These are phyloP conservation scores for Phytophthora quininea DNA, from an alignment of 352 stramenopile species.

Conservation along the genomic window DNA sequence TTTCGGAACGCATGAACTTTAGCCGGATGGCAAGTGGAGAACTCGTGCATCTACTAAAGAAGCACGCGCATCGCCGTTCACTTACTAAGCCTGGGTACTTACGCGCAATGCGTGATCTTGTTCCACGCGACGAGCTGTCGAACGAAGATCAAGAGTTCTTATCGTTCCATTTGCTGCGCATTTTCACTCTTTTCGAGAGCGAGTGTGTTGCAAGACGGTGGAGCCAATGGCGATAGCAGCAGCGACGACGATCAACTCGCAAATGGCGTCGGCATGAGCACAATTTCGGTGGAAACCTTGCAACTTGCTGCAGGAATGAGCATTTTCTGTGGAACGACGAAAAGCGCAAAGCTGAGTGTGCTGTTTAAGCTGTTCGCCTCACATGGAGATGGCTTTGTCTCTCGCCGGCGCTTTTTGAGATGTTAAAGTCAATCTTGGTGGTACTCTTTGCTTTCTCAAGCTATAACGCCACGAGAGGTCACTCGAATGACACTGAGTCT, in stretches of 20 bases:
- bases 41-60: slow-evolving; percentile 75
- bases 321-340: slow-evolving; percentile 94
- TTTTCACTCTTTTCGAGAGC: slow-evolving; percentile 85
- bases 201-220: slow-evolving; percentile 56
- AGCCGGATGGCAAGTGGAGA: slow-evolving; percentile 68
- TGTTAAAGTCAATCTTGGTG: slow-evolving; percentile 82
- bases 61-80: slow-evolving; percentile 65
- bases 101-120: slow-evolving; percentile 76
- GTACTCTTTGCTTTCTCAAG: slow-evolving; percentile 88
- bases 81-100: slow-evolving; percentile 81
- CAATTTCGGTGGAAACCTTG: slow-evolving; percentile 75
- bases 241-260: slow-evolving; percentile 31
- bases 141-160: slow-evolving; percentile 90
- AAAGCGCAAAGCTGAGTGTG: slow-evolving; percentile 93
- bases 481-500: slow-evolving; percentile 66
- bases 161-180: slow-evolving; percentile 83
- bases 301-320: slow-evolving; percentile 87
- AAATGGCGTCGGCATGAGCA: slow-evolving; percentile 34
- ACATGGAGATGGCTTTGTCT: slow-evolving; percentile 66
- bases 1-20: slow-evolving; percentile 86
- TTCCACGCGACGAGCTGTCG: slow-evolving; percentile 68
- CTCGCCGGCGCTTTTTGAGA: slow-evolving; percentile 80
- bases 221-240: slow-evolving; percentile 32
- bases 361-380: slow-evolving; percentile 85
- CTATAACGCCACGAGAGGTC: slow-evolving; percentile 64